phyloP scores from a whole-genome alignment of 768 basidiomycete genomes.

The Lactarius pseudohatsudake region DNA sequence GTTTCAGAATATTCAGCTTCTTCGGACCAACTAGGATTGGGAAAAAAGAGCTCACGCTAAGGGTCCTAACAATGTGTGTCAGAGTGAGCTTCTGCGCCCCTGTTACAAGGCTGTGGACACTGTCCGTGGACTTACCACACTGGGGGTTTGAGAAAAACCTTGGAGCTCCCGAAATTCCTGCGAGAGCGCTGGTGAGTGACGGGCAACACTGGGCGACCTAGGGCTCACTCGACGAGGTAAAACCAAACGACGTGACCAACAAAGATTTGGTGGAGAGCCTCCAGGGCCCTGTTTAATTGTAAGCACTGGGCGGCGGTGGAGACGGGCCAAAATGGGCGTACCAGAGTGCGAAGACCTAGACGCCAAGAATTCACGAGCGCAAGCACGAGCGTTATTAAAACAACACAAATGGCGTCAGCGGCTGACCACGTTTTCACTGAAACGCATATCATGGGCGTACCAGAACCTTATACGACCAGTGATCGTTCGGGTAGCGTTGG shows the following conservation, averaged over 20 bases:
- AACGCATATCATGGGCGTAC: constrained; percentile 10
- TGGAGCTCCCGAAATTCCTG: constrained; percentile 17
- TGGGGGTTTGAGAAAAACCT: constrained; percentile 18
- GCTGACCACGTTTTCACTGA: background rate
- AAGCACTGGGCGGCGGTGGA: background rate
- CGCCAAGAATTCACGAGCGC: background rate
- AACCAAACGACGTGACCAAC: constrained; percentile 25
- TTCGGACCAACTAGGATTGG: background rate
- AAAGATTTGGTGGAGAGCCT: constrained; percentile 25
- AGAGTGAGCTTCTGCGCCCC: background rate
- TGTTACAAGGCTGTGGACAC: background rate
- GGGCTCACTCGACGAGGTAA: constrained; percentile 20
- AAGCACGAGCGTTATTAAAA: background rate
- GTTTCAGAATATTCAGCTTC: constrained; percentile 9
- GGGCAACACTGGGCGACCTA: no score
- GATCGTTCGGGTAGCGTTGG: constrained; percentile 26
- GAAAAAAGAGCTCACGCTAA: constrained; percentile 22
- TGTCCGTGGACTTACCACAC: constrained; percentile 24
- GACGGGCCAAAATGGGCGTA: constrained; percentile 4
- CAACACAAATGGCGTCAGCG: background rate
- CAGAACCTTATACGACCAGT: constrained; percentile 21
- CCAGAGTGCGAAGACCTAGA: constrained; percentile 23
- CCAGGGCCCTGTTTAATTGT: constrained; percentile 20
- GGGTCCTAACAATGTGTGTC: constrained; percentile 17
- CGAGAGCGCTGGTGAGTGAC: background rate